Conservation (phyloP, 208 protist genomes). For the Leishmania aethiopica region DNA sequence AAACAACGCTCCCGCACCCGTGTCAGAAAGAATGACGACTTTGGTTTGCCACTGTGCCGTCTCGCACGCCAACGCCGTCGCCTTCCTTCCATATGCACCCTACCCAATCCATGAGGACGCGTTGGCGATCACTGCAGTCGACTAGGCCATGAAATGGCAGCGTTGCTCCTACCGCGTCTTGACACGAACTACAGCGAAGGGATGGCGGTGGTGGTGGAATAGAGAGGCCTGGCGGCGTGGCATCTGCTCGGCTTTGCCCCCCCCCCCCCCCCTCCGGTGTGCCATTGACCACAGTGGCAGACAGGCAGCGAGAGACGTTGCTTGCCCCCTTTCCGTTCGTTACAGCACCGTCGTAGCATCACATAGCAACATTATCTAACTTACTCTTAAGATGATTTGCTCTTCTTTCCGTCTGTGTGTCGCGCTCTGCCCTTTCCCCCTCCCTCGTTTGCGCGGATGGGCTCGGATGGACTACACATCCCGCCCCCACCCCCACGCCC, state of each 20-base stretch:
- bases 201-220: not conserved
- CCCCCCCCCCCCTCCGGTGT: not conserved
- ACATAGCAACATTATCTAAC: not conserved
- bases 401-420: not conserved
- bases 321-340: not conserved
- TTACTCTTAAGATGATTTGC: not conserved
- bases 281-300: not conserved
- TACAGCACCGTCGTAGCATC: not conserved
- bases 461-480: not conserved
- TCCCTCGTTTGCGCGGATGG: not conserved
- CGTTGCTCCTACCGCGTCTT: not conserved
- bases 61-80: not conserved
- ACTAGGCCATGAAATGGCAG: not conserved
- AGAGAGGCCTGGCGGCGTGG: not conserved
- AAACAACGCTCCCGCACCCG: not conserved
- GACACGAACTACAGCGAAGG: not conserved
- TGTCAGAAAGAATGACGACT: too few relatives aligned
- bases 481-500: not conserved
- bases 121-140: not conserved
- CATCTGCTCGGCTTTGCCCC: not conserved
- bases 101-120: not conserved
- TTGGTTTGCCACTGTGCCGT: not conserved
- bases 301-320: not conserved
- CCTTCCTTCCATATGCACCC: not conserved
- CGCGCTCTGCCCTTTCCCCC: not conserved